A percentile compares a stretch with the other conserved stretches of the same genome.
Conservation (phyloP, 768 basidiomycete species). For the Tricholoma bakamatsutake region DNA sequence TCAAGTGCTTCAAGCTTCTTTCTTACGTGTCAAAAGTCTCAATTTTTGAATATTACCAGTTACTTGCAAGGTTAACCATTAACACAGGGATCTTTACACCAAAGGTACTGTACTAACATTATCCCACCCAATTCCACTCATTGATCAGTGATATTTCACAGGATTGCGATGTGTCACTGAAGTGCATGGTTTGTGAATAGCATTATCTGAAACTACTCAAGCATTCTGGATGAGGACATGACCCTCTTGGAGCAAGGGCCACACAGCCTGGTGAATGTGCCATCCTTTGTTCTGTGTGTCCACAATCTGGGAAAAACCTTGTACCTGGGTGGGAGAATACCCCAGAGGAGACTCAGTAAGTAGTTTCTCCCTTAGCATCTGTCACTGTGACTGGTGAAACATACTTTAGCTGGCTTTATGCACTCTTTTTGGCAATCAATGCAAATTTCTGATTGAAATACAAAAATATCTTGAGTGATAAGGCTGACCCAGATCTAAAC, state of each 20-base stretch:
- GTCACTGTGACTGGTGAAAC: too few species aligned
- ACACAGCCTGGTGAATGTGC: not conserved
- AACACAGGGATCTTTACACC: too few species aligned
- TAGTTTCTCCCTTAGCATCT: not conserved
- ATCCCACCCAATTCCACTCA: too few species aligned
- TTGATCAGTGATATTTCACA: slow-evolving; percentile 1
- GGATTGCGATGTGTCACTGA: not conserved
- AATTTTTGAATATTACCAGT: too few species aligned
- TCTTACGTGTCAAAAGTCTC: too few species aligned
- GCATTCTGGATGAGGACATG: not conserved
- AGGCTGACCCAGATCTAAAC: not conserved
- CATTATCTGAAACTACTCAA: not conserved
- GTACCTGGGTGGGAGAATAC: too few species aligned
- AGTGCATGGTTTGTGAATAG: too few species aligned
- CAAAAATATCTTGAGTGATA: not conserved
- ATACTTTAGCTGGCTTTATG: not conserved
- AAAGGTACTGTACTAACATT: too few species aligned
- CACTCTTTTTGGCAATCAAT: not conserved
- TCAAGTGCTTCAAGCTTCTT: too few species aligned
- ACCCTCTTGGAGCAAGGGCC: not conserved
- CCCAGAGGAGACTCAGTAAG: not conserved
- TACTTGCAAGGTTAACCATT: too few species aligned
- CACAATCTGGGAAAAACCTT: not conserved
- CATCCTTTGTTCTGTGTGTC: not conserved
- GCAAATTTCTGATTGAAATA: not conserved